Evolutionary conservation across 495 filamentous ascomycete species (phyloP), one percentile per base, ranked within the genome.

Genomic region (Penicillium canariense): DNA sequence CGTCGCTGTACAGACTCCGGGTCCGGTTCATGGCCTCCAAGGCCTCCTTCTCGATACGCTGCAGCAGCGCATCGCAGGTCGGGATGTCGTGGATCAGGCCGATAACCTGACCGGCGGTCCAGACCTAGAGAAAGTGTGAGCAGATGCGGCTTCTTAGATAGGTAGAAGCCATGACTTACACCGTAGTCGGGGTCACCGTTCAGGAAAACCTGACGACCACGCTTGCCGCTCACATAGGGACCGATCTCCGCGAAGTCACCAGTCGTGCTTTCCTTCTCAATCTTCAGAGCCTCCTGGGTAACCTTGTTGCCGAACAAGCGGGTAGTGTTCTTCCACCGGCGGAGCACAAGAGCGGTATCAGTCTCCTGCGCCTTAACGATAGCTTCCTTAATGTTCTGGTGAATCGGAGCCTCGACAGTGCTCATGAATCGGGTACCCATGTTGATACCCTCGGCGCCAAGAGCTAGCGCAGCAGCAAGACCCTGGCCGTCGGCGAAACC

Each of bases 401-500:
- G 94, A 50, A 98, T 91, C 0, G 94, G 94, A 38, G 89, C 85
- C 68, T 97, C 92, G 10, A 92, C 81, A 5, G 92, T 97, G 73
- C 87, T 90, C 85, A 96, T 91, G 73, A 97, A 96, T 20, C 91
- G 79, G 8, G 91, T 97, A 39, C 90, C 91, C 91, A 96, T 80
- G 72, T 98, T 98, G 68, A 97, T 89, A 53, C 94, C 94, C 69
- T 93, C 91, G 0, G 94, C 94, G 5, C 94, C 94, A 12, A 98
- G 81, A 23, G 82, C 83, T 52, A 98, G 71, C n/a, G 94, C 94
- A 15, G 94, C 94, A 2, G 94, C 94, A 17, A 98, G 78, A 5
- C 94, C 94, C 58, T 97, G 85, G 2, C 94, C 94, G 68, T 98
- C 94, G 14, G 91, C 94, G 64, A 97, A 97, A 6, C 94, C 94